These are phyloP conservation scores for Mycena vulgaris DNA, from an alignment of 768 basidiomycete species.

Conservation along the genomic window DNA sequence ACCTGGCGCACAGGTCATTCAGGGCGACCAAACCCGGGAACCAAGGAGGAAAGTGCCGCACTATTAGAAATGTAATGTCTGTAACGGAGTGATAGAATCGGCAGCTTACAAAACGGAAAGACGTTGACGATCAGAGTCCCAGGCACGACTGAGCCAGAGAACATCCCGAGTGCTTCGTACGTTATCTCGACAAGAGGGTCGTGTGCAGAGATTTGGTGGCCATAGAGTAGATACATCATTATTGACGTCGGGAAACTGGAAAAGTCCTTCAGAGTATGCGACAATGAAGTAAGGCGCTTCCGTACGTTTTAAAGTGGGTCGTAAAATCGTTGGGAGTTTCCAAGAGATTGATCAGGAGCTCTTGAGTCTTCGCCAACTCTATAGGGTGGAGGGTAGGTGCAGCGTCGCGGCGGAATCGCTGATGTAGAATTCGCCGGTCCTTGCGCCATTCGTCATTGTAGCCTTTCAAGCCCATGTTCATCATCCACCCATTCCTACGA, in stretches of 20 bases:
- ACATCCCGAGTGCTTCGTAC: conserved; percentile 36
- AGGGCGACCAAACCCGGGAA: conserved; percentile 46
- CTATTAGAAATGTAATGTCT: conserved; percentile 36
- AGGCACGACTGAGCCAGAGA: conserved; percentile 37
- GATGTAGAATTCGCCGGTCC: conserved; percentile 39
- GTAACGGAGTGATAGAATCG: background rate
- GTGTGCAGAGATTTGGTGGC: conserved; percentile 35
- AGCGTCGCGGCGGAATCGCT: conserved; percentile 36
- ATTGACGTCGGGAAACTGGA: conserved; percentile 42
- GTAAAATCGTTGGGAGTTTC: conserved; percentile 31
- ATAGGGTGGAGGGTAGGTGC: conserved; percentile 30
- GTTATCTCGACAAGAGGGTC: conserved; percentile 39
- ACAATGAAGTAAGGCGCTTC: background rate
- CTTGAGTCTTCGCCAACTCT: conserved; percentile 35
- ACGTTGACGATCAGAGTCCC: conserved; percentile 50
- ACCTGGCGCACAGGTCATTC: conserved; percentile 34
- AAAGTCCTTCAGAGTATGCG: background rate
- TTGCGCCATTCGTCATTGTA: conserved; percentile 41
- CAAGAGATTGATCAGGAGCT: conserved; percentile 38
- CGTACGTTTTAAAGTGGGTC: conserved; percentile 37
- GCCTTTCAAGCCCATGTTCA: conserved; percentile 38
- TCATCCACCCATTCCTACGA: conserved; percentile 40
- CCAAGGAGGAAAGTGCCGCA: conserved; percentile 57
- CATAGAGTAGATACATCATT: conserved; percentile 41
- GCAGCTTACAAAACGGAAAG: conserved; percentile 46